Evolutionary conservation across 768 basidiomycete species (phyloP), one percentile per base, ranked within the genome.

Genomic region (Calocera viscosa): DNA sequence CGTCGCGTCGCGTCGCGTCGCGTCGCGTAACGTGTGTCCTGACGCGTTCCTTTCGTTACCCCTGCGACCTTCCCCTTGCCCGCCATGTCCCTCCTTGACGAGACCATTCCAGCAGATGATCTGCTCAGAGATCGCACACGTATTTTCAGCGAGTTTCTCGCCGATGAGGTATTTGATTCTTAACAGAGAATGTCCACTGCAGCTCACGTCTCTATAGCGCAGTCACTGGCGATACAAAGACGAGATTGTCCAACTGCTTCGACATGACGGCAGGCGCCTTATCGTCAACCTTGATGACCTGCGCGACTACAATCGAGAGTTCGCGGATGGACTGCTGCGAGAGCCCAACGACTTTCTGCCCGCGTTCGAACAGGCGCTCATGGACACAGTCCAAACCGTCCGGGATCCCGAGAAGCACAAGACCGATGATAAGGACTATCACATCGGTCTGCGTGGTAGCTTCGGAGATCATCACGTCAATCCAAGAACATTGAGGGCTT

Each of bases 401-500:
- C 85, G 88, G 71, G 90, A 93, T 72, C 77, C 81, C 17, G 83
- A 88, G 53, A 94, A 94, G 78, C 87, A 94, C 77, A 85, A 88
- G 53, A 84, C 91, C 67, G 81, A 85, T 35, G 86, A 84, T 68
- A 94, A 89, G 74, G 84, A 81, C 70, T 97, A 86, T 77, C 87
- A 88, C 71, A 82, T 97, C 67, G 96, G 94, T 26, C 86, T 97
- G 75, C 88, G 90, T 71, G 96, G 96, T 64, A 94, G 91, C 7
- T 99, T 99, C 76, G 96, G 96, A 49, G 95, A 97, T 77, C 91
- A 98, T 76, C 94, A 97, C 76, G 90, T 94, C 76, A 97, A 89
- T 76, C 96, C 96, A 60, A 83, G 96, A 8, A 93, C 93, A 19
- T 83, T 99, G 64, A 84, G 86, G 67, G 89, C 93, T 33, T 82